Conservation (phyloP, 2,329 filamentous ascomycete species). For the Clarireedia paspali region DNA sequence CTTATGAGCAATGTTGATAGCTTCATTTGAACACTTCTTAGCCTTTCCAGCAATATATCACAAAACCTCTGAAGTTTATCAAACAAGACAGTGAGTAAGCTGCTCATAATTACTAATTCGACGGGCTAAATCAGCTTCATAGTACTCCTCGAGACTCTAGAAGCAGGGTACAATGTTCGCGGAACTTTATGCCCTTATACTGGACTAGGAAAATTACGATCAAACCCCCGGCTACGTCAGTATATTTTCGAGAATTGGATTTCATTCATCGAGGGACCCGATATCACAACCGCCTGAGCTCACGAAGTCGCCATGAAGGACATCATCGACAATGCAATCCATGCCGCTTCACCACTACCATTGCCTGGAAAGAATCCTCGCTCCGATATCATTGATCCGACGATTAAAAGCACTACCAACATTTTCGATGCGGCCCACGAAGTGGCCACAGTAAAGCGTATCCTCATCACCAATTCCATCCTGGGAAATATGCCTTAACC, state of each 20-base stretch:
- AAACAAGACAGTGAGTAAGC: neutral
- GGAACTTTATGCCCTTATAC: neutral
- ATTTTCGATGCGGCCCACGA: neutral
- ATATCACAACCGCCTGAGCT: neutral
- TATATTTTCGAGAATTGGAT: neutral
- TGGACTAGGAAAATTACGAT: neutral
- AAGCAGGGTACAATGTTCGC: neutral
- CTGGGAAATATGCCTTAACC: neutral
- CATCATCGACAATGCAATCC: neutral
- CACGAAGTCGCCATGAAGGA: neutral
- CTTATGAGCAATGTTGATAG: too few relatives aligned
- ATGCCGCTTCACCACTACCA: neutral
- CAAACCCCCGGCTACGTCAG: neutral
- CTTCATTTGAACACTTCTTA: too few relatives aligned
- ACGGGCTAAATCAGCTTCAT: neutral
- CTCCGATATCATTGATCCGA: neutral
- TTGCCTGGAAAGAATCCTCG: neutral
- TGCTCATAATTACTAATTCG: neutral
- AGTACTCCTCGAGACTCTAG: neutral
- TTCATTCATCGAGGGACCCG: neutral
- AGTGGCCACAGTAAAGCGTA: neutral
- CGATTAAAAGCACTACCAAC: neutral
- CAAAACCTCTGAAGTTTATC: too few relatives aligned
- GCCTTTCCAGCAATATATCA: too few relatives aligned
- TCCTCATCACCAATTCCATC: neutral